phyloP scores from a whole-genome alignment of 2,329 filamentous ascomycete genomes.

The Trichoderma endophyticum region DNA sequence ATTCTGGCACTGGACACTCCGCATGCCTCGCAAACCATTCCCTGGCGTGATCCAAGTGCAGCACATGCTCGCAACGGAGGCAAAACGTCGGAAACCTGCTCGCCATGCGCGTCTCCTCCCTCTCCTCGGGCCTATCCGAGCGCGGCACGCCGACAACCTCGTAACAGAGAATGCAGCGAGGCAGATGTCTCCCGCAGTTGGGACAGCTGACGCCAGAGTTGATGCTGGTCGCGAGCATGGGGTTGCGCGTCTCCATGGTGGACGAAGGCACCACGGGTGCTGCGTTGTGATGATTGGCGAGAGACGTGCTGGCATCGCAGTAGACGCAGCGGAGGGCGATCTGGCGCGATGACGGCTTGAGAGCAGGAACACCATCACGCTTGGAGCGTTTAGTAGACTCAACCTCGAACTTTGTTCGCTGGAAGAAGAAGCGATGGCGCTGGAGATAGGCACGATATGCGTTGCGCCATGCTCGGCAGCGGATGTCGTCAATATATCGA shows the following conservation, averaged over 20 bases:
- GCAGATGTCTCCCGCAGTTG: conserved; percentile 63
- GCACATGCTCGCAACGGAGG: conserved; percentile 63
- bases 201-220: conserved; percentile 62
- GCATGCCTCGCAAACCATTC: conserved; percentile 64
- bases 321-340: conserved; percentile 74
- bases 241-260: conserved; percentile 45
- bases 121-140: conserved; percentile 54
- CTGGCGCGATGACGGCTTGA: conserved; percentile 64
- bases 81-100: conserved; percentile 67
- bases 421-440: conserved; percentile 69
- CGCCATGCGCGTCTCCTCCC: conserved; percentile 47
- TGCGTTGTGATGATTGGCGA: conserved; percentile 38
- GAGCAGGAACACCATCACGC: conserved; percentile 58
- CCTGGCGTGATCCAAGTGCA: conserved; percentile 64
- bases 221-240: conserved; percentile 56
- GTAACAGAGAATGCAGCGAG: conserved; percentile 65
- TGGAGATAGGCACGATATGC: conserved; percentile 69
- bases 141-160: conserved; percentile 64
- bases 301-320: conserved; percentile 62
- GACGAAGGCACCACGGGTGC: conserved; percentile 25
- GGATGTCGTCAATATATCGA: conserved; percentile 71
- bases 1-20: conserved; percentile 67
- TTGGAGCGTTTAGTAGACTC: conserved; percentile 69
- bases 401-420: conserved; percentile 74
- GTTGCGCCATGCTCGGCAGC: conserved; percentile 70